Conservation (phyloP, 495 filamentous ascomycete species). For the Podospora australis region DNA sequence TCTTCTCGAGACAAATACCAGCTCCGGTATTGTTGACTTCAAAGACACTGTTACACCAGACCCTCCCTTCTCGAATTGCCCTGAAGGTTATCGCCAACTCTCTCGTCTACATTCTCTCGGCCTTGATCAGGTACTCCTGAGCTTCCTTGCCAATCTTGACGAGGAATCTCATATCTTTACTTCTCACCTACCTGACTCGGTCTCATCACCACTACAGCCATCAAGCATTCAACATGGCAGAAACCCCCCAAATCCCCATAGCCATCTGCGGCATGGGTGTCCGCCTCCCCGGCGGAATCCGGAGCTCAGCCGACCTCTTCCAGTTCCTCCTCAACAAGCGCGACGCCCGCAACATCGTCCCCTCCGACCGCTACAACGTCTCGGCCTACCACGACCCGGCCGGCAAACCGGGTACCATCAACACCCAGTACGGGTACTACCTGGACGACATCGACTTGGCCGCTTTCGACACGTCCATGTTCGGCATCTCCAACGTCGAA, state of each 20-base stretch:
- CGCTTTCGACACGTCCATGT: neutral
- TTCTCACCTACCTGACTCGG: too few species aligned
- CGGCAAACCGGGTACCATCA: neutral
- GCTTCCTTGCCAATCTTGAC: too few species aligned
- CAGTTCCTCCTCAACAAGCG: slow-evolving; percentile 24
- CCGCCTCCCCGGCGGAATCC: slow-evolving; percentile 32
- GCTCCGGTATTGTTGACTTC: too few species aligned
- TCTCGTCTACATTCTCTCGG: too few species aligned
- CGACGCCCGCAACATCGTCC: slow-evolving; percentile 7
- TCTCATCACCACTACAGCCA: too few species aligned
- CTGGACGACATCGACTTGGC: neutral
- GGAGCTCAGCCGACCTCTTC: slow-evolving; percentile 25
- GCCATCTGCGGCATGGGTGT: slow-evolving; percentile 29
- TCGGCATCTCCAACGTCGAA: neutral
- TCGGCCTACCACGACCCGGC: neutral
- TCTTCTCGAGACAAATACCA: too few species aligned
- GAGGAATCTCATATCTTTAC: too few species aligned
- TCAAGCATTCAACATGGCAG: too few species aligned
- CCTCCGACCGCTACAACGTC: neutral
- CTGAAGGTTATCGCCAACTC: too few species aligned
- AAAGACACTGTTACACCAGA: too few species aligned
- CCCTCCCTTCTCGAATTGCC: too few species aligned
- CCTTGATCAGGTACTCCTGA: too few species aligned
- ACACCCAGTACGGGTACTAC: neutral
- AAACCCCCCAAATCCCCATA: slow-evolving; percentile 17